Percentiles rank a stretch among this genome's conserved stretches.
These are phyloP conservation scores for Globisporangium canariense DNA, from an alignment of 352 stramenopile genomes.

Conservation along the genomic window DNA sequence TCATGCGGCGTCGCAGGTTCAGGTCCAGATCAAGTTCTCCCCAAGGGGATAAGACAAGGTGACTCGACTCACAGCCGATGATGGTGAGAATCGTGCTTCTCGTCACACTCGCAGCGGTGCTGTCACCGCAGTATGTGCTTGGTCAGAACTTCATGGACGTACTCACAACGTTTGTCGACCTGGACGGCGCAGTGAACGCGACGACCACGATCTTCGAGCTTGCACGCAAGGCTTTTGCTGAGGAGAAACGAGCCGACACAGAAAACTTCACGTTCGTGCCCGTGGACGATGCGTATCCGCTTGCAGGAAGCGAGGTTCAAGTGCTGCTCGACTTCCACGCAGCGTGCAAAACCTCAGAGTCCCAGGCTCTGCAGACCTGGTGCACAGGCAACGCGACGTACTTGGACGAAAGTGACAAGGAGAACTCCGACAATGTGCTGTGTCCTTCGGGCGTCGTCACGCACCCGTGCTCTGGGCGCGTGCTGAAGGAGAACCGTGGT, in stretches of 20 bases:
- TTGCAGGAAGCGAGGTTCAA: slow-evolving; percentile 38
- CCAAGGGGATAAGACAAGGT: neutral
- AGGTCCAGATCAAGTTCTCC: neutral
- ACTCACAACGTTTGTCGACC: slow-evolving; percentile 35
- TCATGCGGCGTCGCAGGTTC: too few relatives aligned
- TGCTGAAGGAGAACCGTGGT: slow-evolving; percentile 32
- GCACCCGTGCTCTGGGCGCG: slow-evolving; percentile 59
- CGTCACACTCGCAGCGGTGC: slow-evolving; percentile 8
- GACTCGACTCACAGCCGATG: neutral
- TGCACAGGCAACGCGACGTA: slow-evolving; percentile 41
- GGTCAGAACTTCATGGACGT: slow-evolving; percentile 30
- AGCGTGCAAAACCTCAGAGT: slow-evolving; percentile 43
- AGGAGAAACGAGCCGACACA: slow-evolving; percentile 15
- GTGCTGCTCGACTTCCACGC: slow-evolving; percentile 43
- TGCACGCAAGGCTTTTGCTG: slow-evolving; percentile 12
- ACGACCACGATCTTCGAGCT: slow-evolving; percentile 15
- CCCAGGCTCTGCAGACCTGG: slow-evolving; percentile 52
- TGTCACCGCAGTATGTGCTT: neutral
- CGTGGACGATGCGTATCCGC: slow-evolving; percentile 53
- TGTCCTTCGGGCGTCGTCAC: slow-evolving; percentile 53
- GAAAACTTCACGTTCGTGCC: slow-evolving; percentile 11
- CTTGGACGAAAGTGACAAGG: slow-evolving; percentile 10
- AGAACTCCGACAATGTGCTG: slow-evolving; percentile 15
- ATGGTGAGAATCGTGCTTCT: neutral
- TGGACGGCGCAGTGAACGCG: slow-evolving; percentile 27